phyloP scores from a whole-genome alignment of 1,284 basidiomycete species.

The Moesziomyces sp. region DNA sequence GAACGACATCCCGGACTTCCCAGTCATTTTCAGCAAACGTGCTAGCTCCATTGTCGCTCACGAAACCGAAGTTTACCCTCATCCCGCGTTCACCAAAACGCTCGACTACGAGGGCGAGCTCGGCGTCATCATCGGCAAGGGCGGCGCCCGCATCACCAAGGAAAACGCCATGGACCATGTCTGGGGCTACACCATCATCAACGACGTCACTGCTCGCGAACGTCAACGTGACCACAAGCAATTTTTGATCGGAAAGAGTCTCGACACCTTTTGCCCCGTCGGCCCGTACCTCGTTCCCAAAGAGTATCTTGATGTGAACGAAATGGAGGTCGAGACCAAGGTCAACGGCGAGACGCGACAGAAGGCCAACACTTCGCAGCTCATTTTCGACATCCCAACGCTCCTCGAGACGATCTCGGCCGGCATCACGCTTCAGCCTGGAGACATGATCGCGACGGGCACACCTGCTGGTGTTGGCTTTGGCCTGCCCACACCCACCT shows the following conservation, averaged over 20 bases:
- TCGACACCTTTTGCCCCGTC: constrained; percentile 10
- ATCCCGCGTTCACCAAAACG: constrained; percentile 1
- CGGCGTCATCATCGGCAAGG: constrained; percentile 9
- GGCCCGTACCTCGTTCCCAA: constrained; percentile 8
- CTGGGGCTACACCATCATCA: constrained; percentile 14
- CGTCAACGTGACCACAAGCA: constrained; percentile 14
- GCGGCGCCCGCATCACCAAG: constrained; percentile 5
- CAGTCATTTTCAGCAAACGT: constrained; percentile 9
- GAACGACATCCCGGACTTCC: constrained; percentile 11
- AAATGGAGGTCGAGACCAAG: constrained; percentile 5
- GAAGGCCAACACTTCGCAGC: constrained; percentile 9
- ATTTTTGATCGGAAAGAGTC: constrained; percentile 10
- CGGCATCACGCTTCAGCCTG: constrained; percentile 11
- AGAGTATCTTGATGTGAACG: background rate
- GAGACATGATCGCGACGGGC: constrained; percentile 6
- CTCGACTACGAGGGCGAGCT: constrained; percentile 14
- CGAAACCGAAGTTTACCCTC: constrained; percentile 5
- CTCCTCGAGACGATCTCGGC: constrained; percentile 12
- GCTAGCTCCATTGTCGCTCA: constrained; percentile 10
- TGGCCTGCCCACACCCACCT: constrained; percentile 4
- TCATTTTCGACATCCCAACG: constrained; percentile 11
- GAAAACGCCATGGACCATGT: constrained; percentile 8
- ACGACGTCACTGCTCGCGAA: constrained; percentile 12
- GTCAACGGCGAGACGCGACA: constrained; percentile 9
- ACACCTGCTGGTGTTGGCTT: constrained; percentile 12